Evolutionary conservation across 2,329 filamentous ascomycete genomes (phyloP).

Genomic region (Pseudomassariella vexata): DNA sequence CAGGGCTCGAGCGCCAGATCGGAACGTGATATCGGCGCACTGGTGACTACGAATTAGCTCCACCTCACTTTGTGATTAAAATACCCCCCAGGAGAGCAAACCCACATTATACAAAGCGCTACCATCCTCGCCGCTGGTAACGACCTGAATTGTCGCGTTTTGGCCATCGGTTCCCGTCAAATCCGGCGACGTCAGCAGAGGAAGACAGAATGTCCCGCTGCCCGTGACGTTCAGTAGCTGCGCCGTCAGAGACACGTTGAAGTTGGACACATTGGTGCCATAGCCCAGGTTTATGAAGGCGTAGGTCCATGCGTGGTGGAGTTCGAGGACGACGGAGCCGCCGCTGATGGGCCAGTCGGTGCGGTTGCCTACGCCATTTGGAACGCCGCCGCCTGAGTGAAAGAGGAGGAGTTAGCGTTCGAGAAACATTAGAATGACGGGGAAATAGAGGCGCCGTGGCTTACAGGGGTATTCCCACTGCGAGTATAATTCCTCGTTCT

Average conservation of each 20-base stretch:
- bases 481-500: conserved; percentile 32
- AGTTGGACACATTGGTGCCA: conserved; percentile 49
- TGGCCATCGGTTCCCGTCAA: conserved; percentile 52
- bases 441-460: too few relatives aligned
- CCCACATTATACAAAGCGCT: conserved; percentile 62
- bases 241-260: conserved; percentile 63
- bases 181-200: conserved; percentile 49
- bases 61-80: too few relatives aligned
- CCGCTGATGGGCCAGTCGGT: conserved; percentile 50
- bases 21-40: conserved; percentile 72
- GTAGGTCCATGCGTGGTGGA: conserved; percentile 48
- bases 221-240: conserved; percentile 52
- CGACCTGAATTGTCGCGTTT: conserved; percentile 62
- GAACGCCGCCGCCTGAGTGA: conserved; percentile 40
- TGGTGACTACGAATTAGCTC: too few relatives aligned
- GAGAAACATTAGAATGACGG: too few relatives aligned
- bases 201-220: conserved; percentile 61
- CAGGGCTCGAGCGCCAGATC: conserved; percentile 39
- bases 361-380: conserved; percentile 35
- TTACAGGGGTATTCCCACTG: conserved; percentile 49
- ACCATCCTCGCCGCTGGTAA: conserved; percentile 53
- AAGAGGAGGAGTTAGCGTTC: too few relatives aligned
- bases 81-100: conserved; percentile 5
- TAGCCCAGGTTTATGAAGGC: conserved; percentile 49
- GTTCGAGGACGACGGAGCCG: conserved; percentile 39